Evolutionary conservation across 306 rosid species (phyloP).

Genomic region (Albizia julibrissin): DNA sequence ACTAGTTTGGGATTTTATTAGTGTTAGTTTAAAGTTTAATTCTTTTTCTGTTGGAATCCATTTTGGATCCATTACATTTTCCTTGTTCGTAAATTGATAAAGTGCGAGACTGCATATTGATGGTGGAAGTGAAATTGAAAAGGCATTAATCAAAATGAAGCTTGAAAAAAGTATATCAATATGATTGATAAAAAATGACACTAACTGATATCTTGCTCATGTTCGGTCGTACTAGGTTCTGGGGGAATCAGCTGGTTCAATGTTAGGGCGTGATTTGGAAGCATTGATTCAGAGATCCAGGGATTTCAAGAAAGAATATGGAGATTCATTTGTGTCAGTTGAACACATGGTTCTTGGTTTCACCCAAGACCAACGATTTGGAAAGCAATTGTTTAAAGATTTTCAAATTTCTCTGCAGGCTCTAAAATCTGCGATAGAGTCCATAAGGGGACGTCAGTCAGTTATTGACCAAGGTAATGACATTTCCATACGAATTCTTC

Average conservation of each 20-base stretch:
- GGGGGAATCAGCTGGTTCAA: constrained; percentile 81
- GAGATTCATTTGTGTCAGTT: constrained; percentile 94
- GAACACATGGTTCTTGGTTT: constrained; percentile 97
- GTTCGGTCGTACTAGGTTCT: constrained; percentile 57
- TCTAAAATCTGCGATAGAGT: constrained; percentile 78
- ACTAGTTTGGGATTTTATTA: constrained; percentile 20
- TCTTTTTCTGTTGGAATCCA: constrained; percentile 10
- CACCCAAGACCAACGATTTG: constrained; percentile 78
- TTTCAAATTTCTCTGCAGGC: constrained; percentile 72
- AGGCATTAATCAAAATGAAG: not conserved
- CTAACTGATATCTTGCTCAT: constrained; percentile 11
- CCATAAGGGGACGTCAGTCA: constrained; percentile 91
- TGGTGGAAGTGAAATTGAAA: constrained; percentile 1
- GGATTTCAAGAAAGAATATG: constrained; percentile 85
- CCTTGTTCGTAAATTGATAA: constrained; percentile 13
- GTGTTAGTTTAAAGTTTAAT: not conserved
- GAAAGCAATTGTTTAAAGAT: constrained; percentile 79
- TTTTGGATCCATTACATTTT: not conserved
- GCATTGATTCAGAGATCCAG: constrained; percentile 89
- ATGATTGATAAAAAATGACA: not conserved
- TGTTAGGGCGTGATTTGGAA: constrained; percentile 98
- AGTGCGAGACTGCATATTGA: not conserved
- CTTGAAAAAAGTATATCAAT: not conserved
- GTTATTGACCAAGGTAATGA: constrained; percentile 90
- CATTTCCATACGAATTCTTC: constrained; percentile 15